Evolutionary conservation across 148 eudicot species (phyloP).

Genomic region (Rhododendron ferrugineum): DNA sequence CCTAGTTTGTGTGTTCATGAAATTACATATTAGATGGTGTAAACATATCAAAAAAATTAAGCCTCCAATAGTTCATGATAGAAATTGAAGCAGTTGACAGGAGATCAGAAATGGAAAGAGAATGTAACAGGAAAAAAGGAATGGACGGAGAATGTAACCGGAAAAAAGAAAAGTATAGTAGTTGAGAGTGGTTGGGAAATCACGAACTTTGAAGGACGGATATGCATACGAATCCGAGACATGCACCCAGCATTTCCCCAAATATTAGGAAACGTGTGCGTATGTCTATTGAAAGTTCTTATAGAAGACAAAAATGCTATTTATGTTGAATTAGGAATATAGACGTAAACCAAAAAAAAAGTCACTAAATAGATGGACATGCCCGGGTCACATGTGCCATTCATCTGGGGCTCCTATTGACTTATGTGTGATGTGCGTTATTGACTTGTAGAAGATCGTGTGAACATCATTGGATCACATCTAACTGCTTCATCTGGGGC

Average conservation of each 20-base stretch:
- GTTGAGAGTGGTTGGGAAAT: background rate
- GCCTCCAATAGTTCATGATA: background rate
- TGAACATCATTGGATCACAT: slow-evolving; percentile 73
- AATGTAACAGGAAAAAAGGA: background rate
- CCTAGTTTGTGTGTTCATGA: background rate
- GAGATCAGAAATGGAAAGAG: background rate
- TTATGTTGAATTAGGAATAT: background rate
- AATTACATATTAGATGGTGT: background rate
- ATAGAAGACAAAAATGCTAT: background rate
- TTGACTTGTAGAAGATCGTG: slow-evolving; percentile 80
- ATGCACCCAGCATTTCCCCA: background rate
- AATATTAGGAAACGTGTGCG: background rate
- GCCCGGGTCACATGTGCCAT: background rate
- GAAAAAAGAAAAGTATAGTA: background rate
- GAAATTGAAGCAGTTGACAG: background rate
- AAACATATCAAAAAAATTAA: background rate
- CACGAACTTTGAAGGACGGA: background rate
- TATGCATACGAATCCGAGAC: background rate
- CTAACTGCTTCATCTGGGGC: slow-evolving; percentile 39
- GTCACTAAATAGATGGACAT: background rate
- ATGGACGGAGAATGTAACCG: no score
- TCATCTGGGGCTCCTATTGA: no score
- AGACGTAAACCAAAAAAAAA: background rate
- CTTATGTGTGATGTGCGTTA: background rate
- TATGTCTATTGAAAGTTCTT: background rate